Conservation (phyloP, 768 basidiomycete genomes). For the Aureoboletus auriporus region DNA sequence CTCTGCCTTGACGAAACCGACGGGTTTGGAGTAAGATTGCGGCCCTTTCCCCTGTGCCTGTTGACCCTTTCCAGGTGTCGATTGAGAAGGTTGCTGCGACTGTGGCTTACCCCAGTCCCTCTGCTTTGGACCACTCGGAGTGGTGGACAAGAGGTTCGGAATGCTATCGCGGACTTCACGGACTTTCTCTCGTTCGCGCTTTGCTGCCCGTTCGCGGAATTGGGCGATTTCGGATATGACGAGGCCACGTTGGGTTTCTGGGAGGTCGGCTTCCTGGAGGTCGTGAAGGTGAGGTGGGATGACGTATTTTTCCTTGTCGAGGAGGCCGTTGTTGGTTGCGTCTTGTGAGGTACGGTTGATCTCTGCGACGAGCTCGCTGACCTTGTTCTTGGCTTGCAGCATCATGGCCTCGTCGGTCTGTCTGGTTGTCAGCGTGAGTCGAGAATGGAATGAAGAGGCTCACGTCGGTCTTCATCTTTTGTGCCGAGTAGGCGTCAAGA, state of each 20-base stretch:
- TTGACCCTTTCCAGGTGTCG: slow-evolving; percentile 35
- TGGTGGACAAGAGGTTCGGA: slow-evolving; percentile 38
- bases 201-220: slow-evolving; percentile 92
- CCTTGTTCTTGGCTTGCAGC: slow-evolving; percentile 58
- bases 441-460: slow-evolving; percentile 25
- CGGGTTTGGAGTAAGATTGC: slow-evolving; percentile 76
- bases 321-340: slow-evolving; percentile 66
- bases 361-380: slow-evolving; percentile 63
- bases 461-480: slow-evolving; percentile 80
- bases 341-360: slow-evolving; percentile 73
- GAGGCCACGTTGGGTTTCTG: slow-evolving; percentile 86
- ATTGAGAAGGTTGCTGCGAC: slow-evolving; percentile 33
- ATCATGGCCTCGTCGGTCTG: slow-evolving; percentile 70
- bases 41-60: slow-evolving; percentile 62
- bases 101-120: slow-evolving; percentile 73
- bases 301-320: slow-evolving; percentile 82
- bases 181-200: slow-evolving; percentile 85
- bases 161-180: slow-evolving; percentile 66
- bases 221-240: slow-evolving; percentile 96
- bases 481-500: slow-evolving; percentile 78
- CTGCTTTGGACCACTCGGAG: slow-evolving; percentile 67
- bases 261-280: slow-evolving; percentile 93
- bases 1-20: slow-evolving; percentile 77
- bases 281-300: slow-evolving; percentile 97
- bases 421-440: not conserved